Percentiles rank a stretch among this genome's conserved stretches.
These are phyloP conservation scores for Aspergillus funiculosus DNA, from an alignment of 495 filamentous ascomycete genomes.

Conservation along the genomic window DNA sequence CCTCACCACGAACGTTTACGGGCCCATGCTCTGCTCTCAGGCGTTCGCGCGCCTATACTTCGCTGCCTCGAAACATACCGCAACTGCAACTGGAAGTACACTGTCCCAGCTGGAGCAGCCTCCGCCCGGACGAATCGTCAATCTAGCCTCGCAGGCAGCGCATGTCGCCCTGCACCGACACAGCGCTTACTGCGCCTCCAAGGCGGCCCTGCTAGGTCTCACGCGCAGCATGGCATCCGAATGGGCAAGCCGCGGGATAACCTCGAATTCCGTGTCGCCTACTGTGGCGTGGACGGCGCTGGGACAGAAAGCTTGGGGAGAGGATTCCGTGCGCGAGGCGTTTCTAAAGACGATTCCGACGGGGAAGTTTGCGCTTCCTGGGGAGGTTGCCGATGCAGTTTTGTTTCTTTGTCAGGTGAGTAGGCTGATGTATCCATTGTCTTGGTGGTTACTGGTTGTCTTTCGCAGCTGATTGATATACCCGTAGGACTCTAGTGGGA, in stretches of 20 bases:
- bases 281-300: constrained; percentile 40
- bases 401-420: constrained; percentile 37
- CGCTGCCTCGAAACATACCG: background rate
- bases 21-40: constrained; percentile 41
- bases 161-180: constrained; percentile 36
- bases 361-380: constrained; percentile 40
- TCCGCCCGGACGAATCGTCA: constrained; percentile 34
- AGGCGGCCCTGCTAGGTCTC: constrained; percentile 41
- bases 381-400: constrained; percentile 38
- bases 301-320: constrained; percentile 39
- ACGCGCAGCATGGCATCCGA: constrained; percentile 47
- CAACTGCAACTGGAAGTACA: constrained; percentile 15
- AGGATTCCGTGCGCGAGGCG: constrained; percentile 25
- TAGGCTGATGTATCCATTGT: background rate
- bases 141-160: constrained; percentile 36
- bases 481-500: constrained; percentile 41
- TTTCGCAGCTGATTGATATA: constrained; percentile 5
- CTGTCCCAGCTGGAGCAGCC: constrained; percentile 19
- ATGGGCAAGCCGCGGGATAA: constrained; percentile 34
- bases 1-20: constrained; percentile 33
- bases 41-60: constrained; percentile 38
- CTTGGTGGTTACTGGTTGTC: background rate
- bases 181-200: constrained; percentile 46
- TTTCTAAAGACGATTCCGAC: constrained; percentile 35
- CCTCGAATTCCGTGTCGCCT: constrained; percentile 35